Conservation (phyloP, 805 yeast genomes). For the Kodamaea kakaduensis region DNA sequence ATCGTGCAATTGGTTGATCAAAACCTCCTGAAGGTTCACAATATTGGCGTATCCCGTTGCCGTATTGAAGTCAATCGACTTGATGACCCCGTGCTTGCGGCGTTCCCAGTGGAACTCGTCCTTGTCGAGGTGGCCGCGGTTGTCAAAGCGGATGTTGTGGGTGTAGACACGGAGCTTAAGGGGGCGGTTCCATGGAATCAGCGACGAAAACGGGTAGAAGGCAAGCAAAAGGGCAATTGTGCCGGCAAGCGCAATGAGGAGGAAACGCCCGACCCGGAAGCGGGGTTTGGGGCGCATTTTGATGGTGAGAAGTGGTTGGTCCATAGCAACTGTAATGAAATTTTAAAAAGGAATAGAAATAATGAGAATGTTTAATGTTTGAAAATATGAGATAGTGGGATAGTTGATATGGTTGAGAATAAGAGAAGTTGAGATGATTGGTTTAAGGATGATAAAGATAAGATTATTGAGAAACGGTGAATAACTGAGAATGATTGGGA, state of each 20-base stretch:
- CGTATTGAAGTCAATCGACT: constrained; percentile 37
- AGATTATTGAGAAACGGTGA: too few species aligned
- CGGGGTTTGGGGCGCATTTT: background rate
- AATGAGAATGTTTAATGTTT: background rate
- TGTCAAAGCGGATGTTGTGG: constrained; percentile 46
- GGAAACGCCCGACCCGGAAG: background rate
- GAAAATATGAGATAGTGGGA: background rate
- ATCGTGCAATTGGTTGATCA: constrained; percentile 33
- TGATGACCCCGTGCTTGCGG: constrained; percentile 35
- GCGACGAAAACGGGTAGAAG: background rate
- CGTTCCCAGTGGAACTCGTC: constrained; percentile 46
- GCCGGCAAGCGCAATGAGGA: background rate
- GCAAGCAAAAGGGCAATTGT: background rate
- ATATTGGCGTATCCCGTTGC: constrained; percentile 27
- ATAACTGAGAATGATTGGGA: too few species aligned
- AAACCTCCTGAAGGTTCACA: constrained; percentile 39
- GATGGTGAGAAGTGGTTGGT: constrained; percentile 1
- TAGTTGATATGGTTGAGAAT: too few species aligned
- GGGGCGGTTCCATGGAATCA: constrained; percentile 3
- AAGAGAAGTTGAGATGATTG: too few species aligned
- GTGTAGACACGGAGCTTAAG: constrained; percentile 29
- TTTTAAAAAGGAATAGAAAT: background rate
- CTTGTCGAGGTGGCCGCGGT: constrained; percentile 22
- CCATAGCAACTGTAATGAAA: too few species aligned
- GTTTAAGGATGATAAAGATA: too few species aligned